Evolutionary conservation across 805 yeast genomes (phyloP).

Genomic region (Zygosaccharomyces pseudorouxii): DNA sequence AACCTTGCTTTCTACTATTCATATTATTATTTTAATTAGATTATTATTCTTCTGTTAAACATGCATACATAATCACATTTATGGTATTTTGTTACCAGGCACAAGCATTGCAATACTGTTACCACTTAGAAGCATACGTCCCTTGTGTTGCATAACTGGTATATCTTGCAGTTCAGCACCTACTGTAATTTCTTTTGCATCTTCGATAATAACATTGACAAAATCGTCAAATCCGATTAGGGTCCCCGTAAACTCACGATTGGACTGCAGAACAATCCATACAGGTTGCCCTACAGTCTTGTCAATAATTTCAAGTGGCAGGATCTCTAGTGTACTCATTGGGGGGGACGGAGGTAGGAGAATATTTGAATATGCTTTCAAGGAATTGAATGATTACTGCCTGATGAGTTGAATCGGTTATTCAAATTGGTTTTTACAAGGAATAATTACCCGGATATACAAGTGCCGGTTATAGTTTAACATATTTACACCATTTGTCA

Average conservation of each 20-base stretch:
- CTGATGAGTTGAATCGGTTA: not conserved
- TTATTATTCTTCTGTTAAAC: not conserved
- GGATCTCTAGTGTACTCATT: constrained; percentile 18
- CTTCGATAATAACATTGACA: constrained; percentile 83
- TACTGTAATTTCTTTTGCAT: constrained; percentile 42
- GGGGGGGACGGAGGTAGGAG: not conserved
- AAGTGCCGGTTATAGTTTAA: not conserved
- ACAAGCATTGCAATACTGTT: constrained; percentile 67
- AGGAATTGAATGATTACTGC: not conserved
- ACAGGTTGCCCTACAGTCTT: constrained; percentile 77
- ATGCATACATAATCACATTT: not conserved
- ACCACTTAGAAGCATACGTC: constrained; percentile 66
- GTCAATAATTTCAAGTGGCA: constrained; percentile 85
- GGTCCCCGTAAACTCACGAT: constrained; percentile 81
- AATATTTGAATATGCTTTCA: too few relatives aligned
- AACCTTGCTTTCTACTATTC: not conserved
- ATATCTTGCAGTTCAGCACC: constrained; percentile 33
- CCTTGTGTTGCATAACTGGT: constrained; percentile 42
- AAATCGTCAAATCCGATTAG: constrained; percentile 92
- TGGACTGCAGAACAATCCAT: constrained; percentile 54
- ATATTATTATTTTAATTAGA: not conserved
- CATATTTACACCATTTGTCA: not conserved
- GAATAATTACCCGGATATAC: not conserved
- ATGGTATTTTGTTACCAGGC: constrained; percentile 42
- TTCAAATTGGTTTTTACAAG: not conserved